A percentile compares a stretch with the other conserved stretches of the same genome.
Evolutionary conservation across 345 rosid genomes (phyloP).

Genomic region (Ricinus communis): DNA sequence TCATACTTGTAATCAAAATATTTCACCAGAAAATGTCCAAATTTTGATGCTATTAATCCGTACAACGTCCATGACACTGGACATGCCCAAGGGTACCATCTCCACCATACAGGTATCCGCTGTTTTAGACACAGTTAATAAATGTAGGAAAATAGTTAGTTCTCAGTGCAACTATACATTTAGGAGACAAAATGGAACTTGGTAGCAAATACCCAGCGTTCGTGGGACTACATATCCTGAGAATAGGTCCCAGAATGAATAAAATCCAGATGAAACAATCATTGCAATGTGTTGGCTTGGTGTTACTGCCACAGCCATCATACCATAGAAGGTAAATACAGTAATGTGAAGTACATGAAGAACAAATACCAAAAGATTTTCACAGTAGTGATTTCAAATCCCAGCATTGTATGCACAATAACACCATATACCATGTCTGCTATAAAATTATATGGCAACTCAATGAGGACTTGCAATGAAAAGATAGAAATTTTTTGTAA

Average conservation of each 20-base stretch:
- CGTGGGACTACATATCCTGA: constrained; percentile 58
- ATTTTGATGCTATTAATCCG: constrained; percentile 40
- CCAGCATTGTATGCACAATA: neutral
- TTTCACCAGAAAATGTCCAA: constrained; percentile 27
- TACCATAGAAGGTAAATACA: constrained; percentile 3
- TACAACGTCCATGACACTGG: constrained; percentile 45
- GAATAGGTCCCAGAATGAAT: neutral
- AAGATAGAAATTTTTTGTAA: neutral
- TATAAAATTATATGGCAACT: too few relatives aligned
- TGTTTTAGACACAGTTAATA: constrained; percentile 6
- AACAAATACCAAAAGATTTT: constrained; percentile 3
- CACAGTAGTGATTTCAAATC: neutral
- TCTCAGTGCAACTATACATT: neutral
- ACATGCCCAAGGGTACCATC: constrained; percentile 46
- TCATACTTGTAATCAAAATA: constrained; percentile 34
- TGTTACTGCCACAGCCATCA: neutral
- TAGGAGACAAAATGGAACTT: too few relatives aligned
- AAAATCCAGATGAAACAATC: neutral
- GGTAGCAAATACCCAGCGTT: constrained; percentile 32
- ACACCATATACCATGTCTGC: neutral
- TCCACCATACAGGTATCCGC: constrained; percentile 52
- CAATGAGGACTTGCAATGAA: neutral
- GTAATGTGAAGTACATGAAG: neutral
- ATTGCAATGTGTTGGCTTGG: neutral
- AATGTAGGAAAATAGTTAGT: neutral